phyloP scores from a whole-genome alignment of 2,329 filamentous ascomycete genomes.

The Clonostachys solani region DNA sequence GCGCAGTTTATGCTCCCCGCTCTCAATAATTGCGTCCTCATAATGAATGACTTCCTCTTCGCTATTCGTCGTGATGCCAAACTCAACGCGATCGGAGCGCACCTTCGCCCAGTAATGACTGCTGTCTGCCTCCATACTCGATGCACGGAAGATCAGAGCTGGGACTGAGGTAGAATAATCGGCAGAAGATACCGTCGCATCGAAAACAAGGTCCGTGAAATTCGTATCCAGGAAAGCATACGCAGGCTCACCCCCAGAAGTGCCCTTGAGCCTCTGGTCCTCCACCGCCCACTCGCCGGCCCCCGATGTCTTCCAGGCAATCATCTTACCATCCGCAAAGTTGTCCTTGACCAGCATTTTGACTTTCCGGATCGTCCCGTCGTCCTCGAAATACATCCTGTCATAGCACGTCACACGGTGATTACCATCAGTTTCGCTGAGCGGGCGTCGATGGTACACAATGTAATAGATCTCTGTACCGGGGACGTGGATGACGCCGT shows the following conservation, averaged over 20 bases:
- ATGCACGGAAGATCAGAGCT: conserved; percentile 20
- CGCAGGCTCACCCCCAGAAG: conserved; percentile 4
- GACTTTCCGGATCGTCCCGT: conserved; percentile 35
- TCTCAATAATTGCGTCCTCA: no score
- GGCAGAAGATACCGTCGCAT: conserved; percentile 13
- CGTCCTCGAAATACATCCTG: conserved; percentile 38
- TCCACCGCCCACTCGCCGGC: conserved; percentile 13
- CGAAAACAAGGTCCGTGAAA: conserved; percentile 21
- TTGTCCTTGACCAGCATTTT: conserved; percentile 38
- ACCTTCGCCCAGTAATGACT: conserved; percentile 15
- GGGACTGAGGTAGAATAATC: conserved; percentile 13
- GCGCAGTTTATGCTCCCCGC: no score
- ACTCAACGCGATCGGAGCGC: conserved; percentile 9
- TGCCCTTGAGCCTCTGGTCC: conserved; percentile 11
- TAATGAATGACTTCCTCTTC: no score
- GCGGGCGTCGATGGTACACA: conserved; percentile 37
- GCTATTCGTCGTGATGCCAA: conserved; percentile 8
- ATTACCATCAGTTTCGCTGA: conserved; percentile 36
- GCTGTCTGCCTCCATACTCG: conserved; percentile 4
- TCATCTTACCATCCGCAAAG: conserved; percentile 30
- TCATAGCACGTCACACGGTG: conserved; percentile 42
- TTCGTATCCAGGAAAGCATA: conserved; percentile 25
- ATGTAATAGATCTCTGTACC: conserved; percentile 42
- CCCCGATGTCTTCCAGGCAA: conserved; percentile 25
- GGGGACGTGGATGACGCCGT: conserved; percentile 37